Conservation (phyloP, 2,329 filamentous ascomycete species). For the Fusarium verticillioides region DNA sequence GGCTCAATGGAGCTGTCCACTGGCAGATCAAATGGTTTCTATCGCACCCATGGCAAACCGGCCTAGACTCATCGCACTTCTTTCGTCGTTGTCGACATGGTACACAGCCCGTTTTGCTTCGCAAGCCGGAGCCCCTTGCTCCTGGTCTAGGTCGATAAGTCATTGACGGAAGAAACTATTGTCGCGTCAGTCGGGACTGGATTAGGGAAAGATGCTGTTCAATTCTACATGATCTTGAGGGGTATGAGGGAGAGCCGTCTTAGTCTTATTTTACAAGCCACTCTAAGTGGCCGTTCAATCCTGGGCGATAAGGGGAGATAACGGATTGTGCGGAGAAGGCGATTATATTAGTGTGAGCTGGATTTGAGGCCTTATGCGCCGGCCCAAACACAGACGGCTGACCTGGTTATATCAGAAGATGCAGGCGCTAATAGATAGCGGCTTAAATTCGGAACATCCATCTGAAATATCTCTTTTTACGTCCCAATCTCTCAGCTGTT, state of each 20-base stretch:
- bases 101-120: background rate
- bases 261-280: background rate
- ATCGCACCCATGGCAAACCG: background rate
- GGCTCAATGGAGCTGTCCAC: background rate
- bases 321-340: background rate
- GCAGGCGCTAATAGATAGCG: background rate
- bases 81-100: background rate
- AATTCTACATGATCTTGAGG: accelerated
- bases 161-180: background rate
- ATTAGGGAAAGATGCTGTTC: accelerated
- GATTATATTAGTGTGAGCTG: too few relatives aligned
- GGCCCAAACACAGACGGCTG: too few relatives aligned
- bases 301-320: background rate
- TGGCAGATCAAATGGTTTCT: background rate
- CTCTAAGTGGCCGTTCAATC: accelerated
- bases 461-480: background rate
- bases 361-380: too few relatives aligned
- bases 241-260: background rate
- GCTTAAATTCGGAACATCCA: background rate
- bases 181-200: too few relatives aligned
- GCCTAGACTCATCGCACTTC: background rate
- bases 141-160: background rate
- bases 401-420: too few relatives aligned
- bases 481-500: too few relatives aligned
- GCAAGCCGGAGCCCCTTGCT: background rate